phyloP scores from a whole-genome alignment of 805 yeast genomes.

The Wickerhamiella vanderwaltii region DNA sequence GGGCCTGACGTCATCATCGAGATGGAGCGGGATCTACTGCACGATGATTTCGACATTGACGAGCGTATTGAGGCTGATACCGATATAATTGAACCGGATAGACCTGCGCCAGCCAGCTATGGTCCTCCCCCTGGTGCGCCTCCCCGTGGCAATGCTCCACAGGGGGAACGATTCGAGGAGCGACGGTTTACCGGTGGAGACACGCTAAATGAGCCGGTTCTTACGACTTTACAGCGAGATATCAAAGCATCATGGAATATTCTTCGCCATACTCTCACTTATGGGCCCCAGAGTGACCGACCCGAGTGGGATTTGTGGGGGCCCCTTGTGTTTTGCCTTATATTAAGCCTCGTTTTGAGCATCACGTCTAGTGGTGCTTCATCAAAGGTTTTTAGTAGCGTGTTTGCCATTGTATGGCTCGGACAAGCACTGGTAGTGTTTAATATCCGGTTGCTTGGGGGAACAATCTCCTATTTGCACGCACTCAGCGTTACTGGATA shows the following conservation, averaged over 20 bases:
- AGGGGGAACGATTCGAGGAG: constrained; percentile 28
- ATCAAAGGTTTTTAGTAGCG: constrained; percentile 50
- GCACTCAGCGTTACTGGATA: constrained; percentile 63
- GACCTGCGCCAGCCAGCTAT: constrained; percentile 5
- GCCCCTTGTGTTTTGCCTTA: constrained; percentile 49
- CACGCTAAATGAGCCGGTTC: constrained; percentile 59
- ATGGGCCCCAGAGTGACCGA: constrained; percentile 20
- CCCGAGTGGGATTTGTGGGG: constrained; percentile 42
- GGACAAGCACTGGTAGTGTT: constrained; percentile 49
- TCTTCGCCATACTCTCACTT: constrained; percentile 35
- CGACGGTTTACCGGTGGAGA: constrained; percentile 52
- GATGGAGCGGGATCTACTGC: constrained; percentile 1
- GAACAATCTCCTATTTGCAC: constrained; percentile 50
- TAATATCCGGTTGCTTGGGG: constrained; percentile 52
- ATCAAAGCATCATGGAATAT: constrained; percentile 34
- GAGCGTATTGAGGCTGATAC: constrained; percentile 14
- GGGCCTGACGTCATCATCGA: no score
- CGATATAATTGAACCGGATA: constrained; percentile 1
- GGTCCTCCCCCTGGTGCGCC: neutral
- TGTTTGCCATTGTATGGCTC: constrained; percentile 52
- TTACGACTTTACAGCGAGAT: constrained; percentile 41
- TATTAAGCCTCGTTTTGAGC: constrained; percentile 41
- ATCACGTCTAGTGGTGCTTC: constrained; percentile 33
- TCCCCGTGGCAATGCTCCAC: constrained; percentile 17
- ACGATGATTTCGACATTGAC: constrained; percentile 15